A percentile compares a stretch with the other conserved stretches of the same genome.
phyloP scores from a whole-genome alignment of 2,329 filamentous ascomycete species.

The Cladosporium austrohemisphaericum region DNA sequence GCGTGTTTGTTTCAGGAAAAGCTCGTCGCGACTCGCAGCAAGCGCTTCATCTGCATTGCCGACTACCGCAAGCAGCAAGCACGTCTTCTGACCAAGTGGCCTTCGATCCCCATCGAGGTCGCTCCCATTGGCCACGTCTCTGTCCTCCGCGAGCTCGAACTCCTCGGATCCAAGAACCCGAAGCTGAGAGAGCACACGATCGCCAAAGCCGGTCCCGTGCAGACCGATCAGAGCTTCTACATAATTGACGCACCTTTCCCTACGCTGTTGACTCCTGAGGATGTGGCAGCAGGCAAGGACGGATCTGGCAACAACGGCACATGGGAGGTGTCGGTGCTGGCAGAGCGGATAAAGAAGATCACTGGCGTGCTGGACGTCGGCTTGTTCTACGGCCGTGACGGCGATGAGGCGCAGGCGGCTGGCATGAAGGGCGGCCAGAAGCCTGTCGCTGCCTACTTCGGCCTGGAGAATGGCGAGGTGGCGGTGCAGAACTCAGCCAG shows the following conservation, averaged over 20 bases:
- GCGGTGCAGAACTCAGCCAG: constrained; percentile 25
- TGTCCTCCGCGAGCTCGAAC: constrained; percentile 68
- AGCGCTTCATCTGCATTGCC: constrained; percentile 34
- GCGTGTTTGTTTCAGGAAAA: constrained; percentile 99
- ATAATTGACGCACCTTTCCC: constrained; percentile 88
- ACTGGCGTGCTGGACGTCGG: constrained; percentile 89
- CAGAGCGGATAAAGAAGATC: constrained; percentile 71
- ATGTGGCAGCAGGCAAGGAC: constrained; percentile 44
- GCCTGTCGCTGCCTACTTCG: constrained; percentile 92
- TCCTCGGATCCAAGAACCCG: constrained; percentile 69
- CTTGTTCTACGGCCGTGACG: constrained; percentile 80
- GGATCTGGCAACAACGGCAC: constrained; percentile 50
- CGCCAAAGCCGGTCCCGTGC: constrained; percentile 76
- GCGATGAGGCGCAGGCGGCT: constrained; percentile 60
- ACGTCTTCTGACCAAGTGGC: constrained; percentile 72
- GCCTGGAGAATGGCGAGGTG: constrained; percentile 63
- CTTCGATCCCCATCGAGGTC: constrained; percentile 86
- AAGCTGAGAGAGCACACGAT: constrained; percentile 68
- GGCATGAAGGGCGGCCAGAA: constrained; percentile 72
- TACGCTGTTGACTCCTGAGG: constrained; percentile 63
- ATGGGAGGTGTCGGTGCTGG: constrained; percentile 77
- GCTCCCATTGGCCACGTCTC: constrained; percentile 76
- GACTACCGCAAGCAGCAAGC: constrained; percentile 87
- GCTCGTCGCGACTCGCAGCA: constrained; percentile 62
- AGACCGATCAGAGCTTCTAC: constrained; percentile 82